These are phyloP conservation scores for Xylariaceae sp. DNA, from an alignment of 2,329 filamentous ascomycete genomes.

Conservation along the genomic window DNA sequence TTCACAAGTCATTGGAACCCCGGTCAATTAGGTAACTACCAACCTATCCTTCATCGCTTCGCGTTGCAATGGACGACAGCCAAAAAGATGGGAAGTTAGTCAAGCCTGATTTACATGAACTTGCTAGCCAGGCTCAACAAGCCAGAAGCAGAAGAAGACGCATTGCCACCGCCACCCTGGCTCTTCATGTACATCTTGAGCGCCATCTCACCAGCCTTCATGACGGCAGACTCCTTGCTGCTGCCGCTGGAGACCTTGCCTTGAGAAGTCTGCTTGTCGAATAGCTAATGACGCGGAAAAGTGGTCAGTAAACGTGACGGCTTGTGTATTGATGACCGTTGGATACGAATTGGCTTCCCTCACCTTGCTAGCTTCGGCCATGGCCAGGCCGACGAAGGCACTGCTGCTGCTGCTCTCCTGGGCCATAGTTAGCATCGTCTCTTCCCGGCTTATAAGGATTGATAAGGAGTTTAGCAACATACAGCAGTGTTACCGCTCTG, in stretches of 20 bases:
- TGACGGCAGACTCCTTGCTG: conserved; percentile 75
- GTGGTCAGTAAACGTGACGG: neutral
- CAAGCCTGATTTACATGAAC: conserved; percentile 24
- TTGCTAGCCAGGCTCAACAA: conserved; percentile 32
- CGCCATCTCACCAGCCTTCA: conserved; percentile 77
- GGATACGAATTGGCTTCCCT: conserved; percentile 14
- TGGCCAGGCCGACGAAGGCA: conserved; percentile 76
- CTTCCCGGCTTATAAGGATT: too few species aligned
- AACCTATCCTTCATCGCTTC: neutral
- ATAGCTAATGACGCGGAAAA: conserved; percentile 40
- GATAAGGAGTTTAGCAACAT: conserved; percentile 5
- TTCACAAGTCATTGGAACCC: neutral
- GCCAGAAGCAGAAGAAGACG: conserved; percentile 14
- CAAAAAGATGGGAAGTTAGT: neutral
- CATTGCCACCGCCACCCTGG: conserved; percentile 44
- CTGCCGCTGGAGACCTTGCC: conserved; percentile 52
- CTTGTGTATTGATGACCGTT: neutral
- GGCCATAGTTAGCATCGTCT: conserved; percentile 2
- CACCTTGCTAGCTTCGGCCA: conserved; percentile 80
- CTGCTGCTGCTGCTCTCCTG: conserved; percentile 57
- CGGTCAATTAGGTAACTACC: neutral
- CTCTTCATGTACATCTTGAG: conserved; percentile 88
- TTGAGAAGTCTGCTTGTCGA: conserved; percentile 52
- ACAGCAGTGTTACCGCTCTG: conserved; percentile 38
- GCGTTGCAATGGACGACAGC: neutral